Evolutionary conservation across 768 basidiomycete species (phyloP), one percentile per base, ranked within the genome.

Genomic region (Termitomyces sp.): DNA sequence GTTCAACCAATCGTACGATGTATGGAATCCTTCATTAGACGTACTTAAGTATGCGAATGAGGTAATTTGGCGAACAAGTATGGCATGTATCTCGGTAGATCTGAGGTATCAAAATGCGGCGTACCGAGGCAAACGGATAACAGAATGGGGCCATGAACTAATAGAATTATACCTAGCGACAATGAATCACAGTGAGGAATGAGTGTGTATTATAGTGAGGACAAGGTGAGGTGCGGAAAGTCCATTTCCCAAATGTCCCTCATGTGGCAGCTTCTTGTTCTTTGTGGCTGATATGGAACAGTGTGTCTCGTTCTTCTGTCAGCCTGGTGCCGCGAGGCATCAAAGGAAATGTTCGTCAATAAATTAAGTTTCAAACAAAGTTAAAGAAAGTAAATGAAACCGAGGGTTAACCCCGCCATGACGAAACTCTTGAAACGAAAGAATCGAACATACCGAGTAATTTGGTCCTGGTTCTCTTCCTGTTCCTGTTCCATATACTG

Each of bases 401-500:
- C 84, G 73, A 85, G 78, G 69, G 82, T 79, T 65, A 81, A 71
- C 59, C 81, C 70, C 63, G 77, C 80, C 67, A 79, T 80, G 64
- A 83, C 71, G 64, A 85, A 83, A 70, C 81, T 79, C 73, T 86
- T 84, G 67, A 84, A 74, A 67, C 81, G 78, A 74, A 85, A 86
- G 66, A 83, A 75, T 69, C 75, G 78, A 69, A 86, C 89, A 76
- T 89, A 93, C 91, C 88, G 84, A 69, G 86, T 86, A 59, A 92
- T 87, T 61, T 86, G 82, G 68, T 91, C 89, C 66, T 87, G 81
- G 63, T 68, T 84, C 66, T 94, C 92, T 45, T 92, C 90, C 69
- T 89, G 85, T 28, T 92, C 90, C 70, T 86, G 84, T 69, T 91
- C 91, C 59, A 91, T 79, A 73, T 87, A 90, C 65, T 85, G 80